phyloP scores from a whole-genome alignment of 169 alveolate species.

The Babesia divergens region DNA sequence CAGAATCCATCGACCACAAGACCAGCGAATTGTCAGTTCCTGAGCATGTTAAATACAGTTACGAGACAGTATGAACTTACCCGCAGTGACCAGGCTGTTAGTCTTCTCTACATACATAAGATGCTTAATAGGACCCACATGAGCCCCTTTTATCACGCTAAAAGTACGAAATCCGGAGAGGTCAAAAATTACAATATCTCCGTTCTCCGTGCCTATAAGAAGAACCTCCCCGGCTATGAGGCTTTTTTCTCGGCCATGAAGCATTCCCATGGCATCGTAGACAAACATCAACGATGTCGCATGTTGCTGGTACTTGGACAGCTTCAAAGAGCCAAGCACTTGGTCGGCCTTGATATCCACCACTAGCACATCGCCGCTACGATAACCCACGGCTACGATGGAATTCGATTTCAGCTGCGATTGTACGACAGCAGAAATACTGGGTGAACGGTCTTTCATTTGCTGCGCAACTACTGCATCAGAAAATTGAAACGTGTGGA shows the following conservation, averaged over 20 bases:
- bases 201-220: slow-evolving; percentile 50
- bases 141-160: slow-evolving; percentile 31
- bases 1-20: slow-evolving; percentile 61
- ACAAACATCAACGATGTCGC: slow-evolving; percentile 47
- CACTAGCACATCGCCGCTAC: slow-evolving; percentile 47
- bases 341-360: slow-evolving; percentile 50
- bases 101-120: slow-evolving; percentile 39
- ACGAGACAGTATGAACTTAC: not conserved
- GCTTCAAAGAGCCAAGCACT: slow-evolving; percentile 34
- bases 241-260: slow-evolving; percentile 7
- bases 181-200: slow-evolving; percentile 50
- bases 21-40: slow-evolving; percentile 46
- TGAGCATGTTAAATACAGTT: not conserved
- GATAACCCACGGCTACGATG: slow-evolving; percentile 66
- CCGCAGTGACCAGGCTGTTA: slow-evolving; percentile 31
- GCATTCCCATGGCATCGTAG: slow-evolving; percentile 28
- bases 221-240: slow-evolving; percentile 5
- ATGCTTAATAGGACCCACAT: slow-evolving; percentile 19
- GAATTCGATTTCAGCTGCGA: slow-evolving; percentile 55
- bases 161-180: slow-evolving; percentile 39
- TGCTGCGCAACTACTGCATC: slow-evolving; percentile 21
- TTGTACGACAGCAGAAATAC: slow-evolving; percentile 55
- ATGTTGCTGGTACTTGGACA: slow-evolving; percentile 25
- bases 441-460: slow-evolving; percentile 36
- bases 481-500: slow-evolving; percentile 55